Percentiles rank a stretch among this genome's conserved stretches.
Conservation (phyloP, 2,329 filamentous ascomycete genomes). For the Talaromyces sp. region DNA sequence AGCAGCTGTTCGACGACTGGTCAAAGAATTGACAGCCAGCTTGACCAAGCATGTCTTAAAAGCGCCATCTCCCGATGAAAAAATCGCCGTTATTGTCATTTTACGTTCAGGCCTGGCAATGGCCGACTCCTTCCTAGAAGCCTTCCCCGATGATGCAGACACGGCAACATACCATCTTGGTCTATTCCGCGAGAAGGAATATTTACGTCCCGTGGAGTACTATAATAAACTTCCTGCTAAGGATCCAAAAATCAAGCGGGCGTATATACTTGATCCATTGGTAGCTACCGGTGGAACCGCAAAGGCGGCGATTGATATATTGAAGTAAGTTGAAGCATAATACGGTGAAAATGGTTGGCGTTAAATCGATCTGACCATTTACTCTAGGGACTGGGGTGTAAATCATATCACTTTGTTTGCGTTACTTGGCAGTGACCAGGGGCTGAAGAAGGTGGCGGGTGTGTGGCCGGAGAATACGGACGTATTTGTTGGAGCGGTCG, state of each 20-base stretch:
- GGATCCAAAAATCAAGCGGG: conserved; percentile 25
- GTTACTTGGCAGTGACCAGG: conserved; percentile 24
- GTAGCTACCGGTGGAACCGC: conserved; percentile 33
- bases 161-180: conserved; percentile 33
- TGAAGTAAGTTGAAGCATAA: conserved; percentile 22
- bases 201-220: conserved; percentile 33
- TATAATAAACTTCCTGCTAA: conserved; percentile 35
- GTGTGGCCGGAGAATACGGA: conserved; percentile 31
- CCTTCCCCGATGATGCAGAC: conserved; percentile 25
- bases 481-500: conserved; percentile 30
- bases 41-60: conserved; percentile 26
- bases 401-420: conserved; percentile 31
- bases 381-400: conserved; percentile 30
- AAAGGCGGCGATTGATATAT: conserved; percentile 27
- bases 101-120: conserved; percentile 43
- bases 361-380: background rate
- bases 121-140: conserved; percentile 39
- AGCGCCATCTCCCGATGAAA: conserved; percentile 16
- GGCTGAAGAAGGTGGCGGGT: conserved; percentile 23
- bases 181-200: conserved; percentile 30
- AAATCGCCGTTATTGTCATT: conserved; percentile 32
- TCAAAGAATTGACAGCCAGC: conserved; percentile 21
- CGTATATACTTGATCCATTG: conserved; percentile 31
- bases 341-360: no score
- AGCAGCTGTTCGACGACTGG: conserved; percentile 7